phyloP scores from a whole-genome alignment of 2,329 filamentous ascomycete species.

The Diatrype stigma region DNA sequence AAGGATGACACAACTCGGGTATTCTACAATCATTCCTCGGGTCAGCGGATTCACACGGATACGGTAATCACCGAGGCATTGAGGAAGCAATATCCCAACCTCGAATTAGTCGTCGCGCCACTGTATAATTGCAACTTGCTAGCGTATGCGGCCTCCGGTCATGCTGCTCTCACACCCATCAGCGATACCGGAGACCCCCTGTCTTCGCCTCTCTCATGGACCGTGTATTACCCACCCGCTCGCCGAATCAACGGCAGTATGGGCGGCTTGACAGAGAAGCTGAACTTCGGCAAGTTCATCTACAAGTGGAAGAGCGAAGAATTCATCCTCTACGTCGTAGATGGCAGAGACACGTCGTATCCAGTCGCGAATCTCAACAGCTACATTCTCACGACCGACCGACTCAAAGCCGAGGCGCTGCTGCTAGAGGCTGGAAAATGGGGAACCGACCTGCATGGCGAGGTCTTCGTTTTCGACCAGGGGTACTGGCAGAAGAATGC shows the following conservation, averaged over 20 bases:
- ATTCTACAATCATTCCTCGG: constrained; percentile 39
- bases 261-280: constrained; percentile 29
- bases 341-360: constrained; percentile 35
- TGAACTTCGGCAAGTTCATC: constrained; percentile 38
- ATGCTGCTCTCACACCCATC: constrained; percentile 30
- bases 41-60: constrained; percentile 38
- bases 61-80: constrained; percentile 36
- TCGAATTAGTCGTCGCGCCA: constrained; percentile 36
- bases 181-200: constrained; percentile 20
- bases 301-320: constrained; percentile 38
- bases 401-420: constrained; percentile 41
- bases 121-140: constrained; percentile 33
- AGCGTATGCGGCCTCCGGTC: constrained; percentile 36
- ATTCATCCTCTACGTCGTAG: constrained; percentile 40
- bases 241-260: constrained; percentile 36
- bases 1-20: constrained; percentile 16
- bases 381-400: constrained; percentile 34
- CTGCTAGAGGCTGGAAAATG: constrained; percentile 52
- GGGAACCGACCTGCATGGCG: constrained; percentile 53
- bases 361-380: constrained; percentile 27
- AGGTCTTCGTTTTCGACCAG: constrained; percentile 63
- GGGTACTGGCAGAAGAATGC: constrained; percentile 60
- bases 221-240: constrained; percentile 34
- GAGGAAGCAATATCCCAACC: constrained; percentile 38
- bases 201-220: constrained; percentile 35